Conservation (phyloP, 2,329 filamentous ascomycete species). For the Diaporthe sp. region DNA sequence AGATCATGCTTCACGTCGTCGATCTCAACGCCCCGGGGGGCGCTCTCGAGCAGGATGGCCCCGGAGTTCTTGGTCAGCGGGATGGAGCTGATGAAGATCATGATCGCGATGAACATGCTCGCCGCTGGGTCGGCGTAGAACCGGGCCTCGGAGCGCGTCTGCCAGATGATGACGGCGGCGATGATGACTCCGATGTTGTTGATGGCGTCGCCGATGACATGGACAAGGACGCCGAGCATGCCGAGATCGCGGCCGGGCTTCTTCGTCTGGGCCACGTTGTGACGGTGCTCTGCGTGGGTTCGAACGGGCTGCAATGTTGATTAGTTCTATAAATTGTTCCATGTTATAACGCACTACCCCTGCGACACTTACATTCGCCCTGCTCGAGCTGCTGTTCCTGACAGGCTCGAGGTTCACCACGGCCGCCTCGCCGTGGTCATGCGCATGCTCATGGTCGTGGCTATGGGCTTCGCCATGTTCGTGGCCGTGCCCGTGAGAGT, state of each 20-base stretch:
- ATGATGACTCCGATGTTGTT: constrained; percentile 84
- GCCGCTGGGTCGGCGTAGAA: constrained; percentile 81
- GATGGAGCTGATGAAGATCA: constrained; percentile 76
- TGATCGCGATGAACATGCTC: constrained; percentile 77
- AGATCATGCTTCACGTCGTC: constrained; percentile 78
- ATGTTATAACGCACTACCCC: not conserved
- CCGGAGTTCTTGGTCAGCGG: constrained; percentile 74
- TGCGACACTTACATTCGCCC: not conserved
- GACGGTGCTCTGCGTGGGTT: constrained; percentile 65
- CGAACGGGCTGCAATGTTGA: constrained; percentile 46
- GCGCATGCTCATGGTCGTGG: constrained; percentile 45
- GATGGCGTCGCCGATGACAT: constrained; percentile 79
- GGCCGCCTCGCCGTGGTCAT: constrained; percentile 44
- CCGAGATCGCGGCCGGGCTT: constrained; percentile 71
- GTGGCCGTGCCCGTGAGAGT: constrained; percentile 49
- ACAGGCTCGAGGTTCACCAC: constrained; percentile 4
- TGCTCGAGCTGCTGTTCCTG: not conserved
- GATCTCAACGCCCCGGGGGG: constrained; percentile 70
- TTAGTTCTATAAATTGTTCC: not conserved
- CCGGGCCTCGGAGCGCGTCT: constrained; percentile 66
- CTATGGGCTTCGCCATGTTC: constrained; percentile 44
- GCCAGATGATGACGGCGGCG: constrained; percentile 78
- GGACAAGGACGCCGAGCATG: constrained; percentile 78
- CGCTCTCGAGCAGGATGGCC: constrained; percentile 76
- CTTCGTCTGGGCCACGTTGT: constrained; percentile 51